phyloP scores from a whole-genome alignment of 2,329 filamentous ascomycete species.

The Clonostachys rhizophaga region DNA sequence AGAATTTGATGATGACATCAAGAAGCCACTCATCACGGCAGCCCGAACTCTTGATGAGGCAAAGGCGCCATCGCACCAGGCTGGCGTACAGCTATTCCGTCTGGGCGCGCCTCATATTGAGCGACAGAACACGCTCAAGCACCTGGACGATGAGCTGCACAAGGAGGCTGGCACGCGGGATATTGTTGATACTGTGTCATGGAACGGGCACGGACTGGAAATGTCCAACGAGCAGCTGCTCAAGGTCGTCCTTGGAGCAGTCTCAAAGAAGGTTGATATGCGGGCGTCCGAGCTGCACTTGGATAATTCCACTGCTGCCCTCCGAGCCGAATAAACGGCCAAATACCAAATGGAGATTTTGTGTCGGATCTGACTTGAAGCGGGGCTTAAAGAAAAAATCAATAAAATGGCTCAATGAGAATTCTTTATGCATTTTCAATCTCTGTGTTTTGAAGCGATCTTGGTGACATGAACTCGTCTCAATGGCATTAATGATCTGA shows the following conservation, averaged over 20 bases:
- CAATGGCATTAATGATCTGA: too few species aligned
- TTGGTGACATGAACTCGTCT: too few species aligned
- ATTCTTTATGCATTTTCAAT: too few species aligned
- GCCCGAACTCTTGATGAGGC: slow-evolving; percentile 68
- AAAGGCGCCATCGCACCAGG: slow-evolving; percentile 71
- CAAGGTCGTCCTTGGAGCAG: slow-evolving; percentile 77
- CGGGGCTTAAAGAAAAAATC: too few species aligned
- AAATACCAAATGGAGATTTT: too few species aligned
- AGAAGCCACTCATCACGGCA: slow-evolving; percentile 59
- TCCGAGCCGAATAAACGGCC: too few species aligned
- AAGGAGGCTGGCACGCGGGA: slow-evolving; percentile 60
- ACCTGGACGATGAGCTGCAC: slow-evolving; percentile 69
- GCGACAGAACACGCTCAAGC: slow-evolving; percentile 61
- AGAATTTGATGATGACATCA: slow-evolving; percentile 72
- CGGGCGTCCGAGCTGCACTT: too few species aligned
- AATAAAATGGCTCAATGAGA: too few species aligned
- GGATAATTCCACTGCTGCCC: too few species aligned
- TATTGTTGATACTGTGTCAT: slow-evolving; percentile 89
- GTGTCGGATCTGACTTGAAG: too few species aligned
- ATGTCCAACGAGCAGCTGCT: slow-evolving; percentile 70
- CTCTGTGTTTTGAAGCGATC: too few species aligned
- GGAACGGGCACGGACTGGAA: slow-evolving; percentile 40
- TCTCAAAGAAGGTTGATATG: slow-evolving; percentile 44
- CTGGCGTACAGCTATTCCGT: slow-evolving; percentile 95
- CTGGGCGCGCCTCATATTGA: slow-evolving; percentile 64